A percentile compares a stretch with the other conserved stretches of the same genome.
Evolutionary conservation across 139 green algal genomes (phyloP).

Genomic region (Closterium sp.): DNA sequence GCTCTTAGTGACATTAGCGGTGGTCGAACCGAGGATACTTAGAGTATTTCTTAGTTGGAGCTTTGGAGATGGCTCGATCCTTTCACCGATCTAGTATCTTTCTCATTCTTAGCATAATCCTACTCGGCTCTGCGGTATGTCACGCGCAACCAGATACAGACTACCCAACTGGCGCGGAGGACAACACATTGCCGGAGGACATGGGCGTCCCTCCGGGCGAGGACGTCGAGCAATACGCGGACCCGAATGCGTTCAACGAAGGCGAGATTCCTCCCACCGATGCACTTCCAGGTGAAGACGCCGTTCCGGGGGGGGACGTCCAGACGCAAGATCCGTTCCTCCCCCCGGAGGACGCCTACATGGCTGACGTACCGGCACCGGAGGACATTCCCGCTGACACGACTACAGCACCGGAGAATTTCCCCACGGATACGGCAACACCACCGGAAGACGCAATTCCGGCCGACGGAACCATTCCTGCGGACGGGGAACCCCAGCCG

Average conservation of each 20-base stretch:
- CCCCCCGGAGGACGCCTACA: not conserved
- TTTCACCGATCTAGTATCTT: not conserved
- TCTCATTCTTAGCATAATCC: not conserved
- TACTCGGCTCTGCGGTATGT: not conserved
- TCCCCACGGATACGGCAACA: not conserved
- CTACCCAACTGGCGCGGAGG: not conserved
- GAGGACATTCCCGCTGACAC: not conserved
- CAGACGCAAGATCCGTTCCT: not conserved
- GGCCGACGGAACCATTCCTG: not conserved
- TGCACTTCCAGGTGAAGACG: not conserved
- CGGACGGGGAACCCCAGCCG: not conserved
- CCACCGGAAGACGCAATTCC: not conserved
- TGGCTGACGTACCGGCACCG: not conserved
- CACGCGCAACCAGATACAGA: not conserved
- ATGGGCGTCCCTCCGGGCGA: not conserved
- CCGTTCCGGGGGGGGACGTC: not conserved
- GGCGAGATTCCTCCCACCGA: not conserved
- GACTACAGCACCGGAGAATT: not conserved
- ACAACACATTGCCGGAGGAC: not conserved
- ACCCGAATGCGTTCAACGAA: not conserved
- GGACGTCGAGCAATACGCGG: not conserved
- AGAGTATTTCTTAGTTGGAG: too few species aligned
- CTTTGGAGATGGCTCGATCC: not conserved
- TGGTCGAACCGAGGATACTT: too few species aligned
- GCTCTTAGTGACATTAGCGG: not conserved